These are phyloP conservation scores for Candida freyschussii DNA, from an alignment of 1,139 yeast genomes.

Conservation along the genomic window DNA sequence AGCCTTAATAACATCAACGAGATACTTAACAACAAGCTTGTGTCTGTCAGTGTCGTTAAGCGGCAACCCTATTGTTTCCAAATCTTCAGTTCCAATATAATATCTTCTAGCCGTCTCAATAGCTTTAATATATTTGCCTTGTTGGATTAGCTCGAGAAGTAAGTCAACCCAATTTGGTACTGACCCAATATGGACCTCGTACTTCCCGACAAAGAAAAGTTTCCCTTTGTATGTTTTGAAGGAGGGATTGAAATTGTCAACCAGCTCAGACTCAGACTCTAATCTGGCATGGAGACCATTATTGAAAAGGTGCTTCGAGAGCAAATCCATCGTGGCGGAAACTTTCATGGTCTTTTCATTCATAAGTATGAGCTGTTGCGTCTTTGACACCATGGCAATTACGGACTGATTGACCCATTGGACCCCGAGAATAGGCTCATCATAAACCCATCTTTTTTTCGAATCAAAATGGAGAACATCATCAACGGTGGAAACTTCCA, in stretches of 20 bases:
- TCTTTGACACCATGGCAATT: slow-evolving; percentile 41
- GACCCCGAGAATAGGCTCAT: slow-evolving; percentile 45
- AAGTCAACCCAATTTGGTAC: slow-evolving; percentile 74
- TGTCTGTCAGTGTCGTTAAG: slow-evolving; percentile 39
- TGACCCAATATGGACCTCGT: slow-evolving; percentile 50
- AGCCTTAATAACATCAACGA: slow-evolving; percentile 41
- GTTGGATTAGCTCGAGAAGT: slow-evolving; percentile 44
- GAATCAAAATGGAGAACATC: slow-evolving; percentile 37
- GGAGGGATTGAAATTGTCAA: slow-evolving; percentile 27
- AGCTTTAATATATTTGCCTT: slow-evolving; percentile 50
- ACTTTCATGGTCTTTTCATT: slow-evolving; percentile 36
- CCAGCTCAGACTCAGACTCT: slow-evolving; percentile 20
- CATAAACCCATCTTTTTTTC: slow-evolving; percentile 42
- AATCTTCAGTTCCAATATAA: slow-evolving; percentile 45
- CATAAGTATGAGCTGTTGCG: slow-evolving; percentile 41
- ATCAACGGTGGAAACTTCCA: slow-evolving; percentile 41
- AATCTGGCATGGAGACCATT: slow-evolving; percentile 25
- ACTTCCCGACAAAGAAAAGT: slow-evolving; percentile 45
- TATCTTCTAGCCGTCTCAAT: slow-evolving; percentile 49
- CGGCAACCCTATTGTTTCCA: slow-evolving; percentile 53
- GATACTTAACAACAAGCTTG: slow-evolving; percentile 44
- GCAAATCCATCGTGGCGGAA: slow-evolving; percentile 37
- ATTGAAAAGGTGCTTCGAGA: slow-evolving; percentile 40
- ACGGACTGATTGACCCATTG: slow-evolving; percentile 58
- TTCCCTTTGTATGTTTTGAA: slow-evolving; percentile 40